phyloP scores from a whole-genome alignment of 257 asterid genomes.

The Fraxinus excelsior region DNA sequence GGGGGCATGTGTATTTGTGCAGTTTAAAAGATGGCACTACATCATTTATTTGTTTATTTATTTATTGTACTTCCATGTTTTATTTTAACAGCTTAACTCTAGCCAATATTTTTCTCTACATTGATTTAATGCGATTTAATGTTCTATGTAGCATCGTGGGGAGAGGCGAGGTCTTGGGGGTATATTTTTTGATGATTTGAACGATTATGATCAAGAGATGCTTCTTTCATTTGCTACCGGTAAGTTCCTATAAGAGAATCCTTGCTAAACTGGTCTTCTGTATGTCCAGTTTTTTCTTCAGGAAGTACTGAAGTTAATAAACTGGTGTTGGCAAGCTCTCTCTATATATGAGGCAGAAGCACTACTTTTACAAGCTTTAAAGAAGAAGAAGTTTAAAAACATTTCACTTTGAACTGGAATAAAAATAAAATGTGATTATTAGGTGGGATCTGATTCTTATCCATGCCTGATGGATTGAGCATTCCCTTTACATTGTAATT shows the following conservation, averaged over 20 bases:
- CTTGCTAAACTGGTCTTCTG: not conserved
- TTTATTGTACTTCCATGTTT: not conserved
- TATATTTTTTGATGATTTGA: conserved; percentile 91
- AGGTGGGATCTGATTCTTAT: not conserved
- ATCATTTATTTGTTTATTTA: not conserved
- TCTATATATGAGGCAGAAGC: not conserved
- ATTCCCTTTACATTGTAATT: not conserved
- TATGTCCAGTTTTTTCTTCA: not conserved
- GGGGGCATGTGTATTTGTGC: not conserved
- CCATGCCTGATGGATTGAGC: not conserved
- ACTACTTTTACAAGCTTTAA: not conserved
- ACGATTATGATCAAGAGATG: conserved; percentile 90
- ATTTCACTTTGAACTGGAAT: not conserved
- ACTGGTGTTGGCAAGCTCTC: not conserved
- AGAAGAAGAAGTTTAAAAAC: not conserved
- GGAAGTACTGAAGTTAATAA: not conserved
- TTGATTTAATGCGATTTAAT: not conserved
- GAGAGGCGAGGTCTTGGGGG: conserved; percentile 99
- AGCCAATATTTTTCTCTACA: conserved; percentile 5
- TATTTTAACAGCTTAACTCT: not conserved
- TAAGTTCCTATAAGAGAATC: conserved; percentile 39
- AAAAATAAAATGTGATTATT: not conserved
- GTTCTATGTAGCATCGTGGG: conserved; percentile 79
- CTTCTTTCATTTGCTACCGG: conserved; percentile 94
- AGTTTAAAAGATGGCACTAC: not conserved